Conservation (phyloP, 140 eudicot genomes). For the Anethum foeniculum region DNA sequence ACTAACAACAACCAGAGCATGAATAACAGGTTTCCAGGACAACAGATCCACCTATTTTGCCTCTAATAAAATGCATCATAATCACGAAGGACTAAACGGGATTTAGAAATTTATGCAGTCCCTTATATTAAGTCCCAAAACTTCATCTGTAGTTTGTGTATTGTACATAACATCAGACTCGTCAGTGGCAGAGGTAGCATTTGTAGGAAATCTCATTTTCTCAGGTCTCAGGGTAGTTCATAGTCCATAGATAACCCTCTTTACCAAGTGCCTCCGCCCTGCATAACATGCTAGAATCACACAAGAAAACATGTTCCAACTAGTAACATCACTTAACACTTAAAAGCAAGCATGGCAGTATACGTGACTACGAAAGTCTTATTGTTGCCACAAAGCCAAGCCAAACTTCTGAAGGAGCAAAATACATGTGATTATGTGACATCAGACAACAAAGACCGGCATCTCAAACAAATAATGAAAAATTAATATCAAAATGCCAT, state of each 20-base stretch:
- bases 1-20: background rate
- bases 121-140: no score
- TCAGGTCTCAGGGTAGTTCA: background rate
- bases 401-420: slow-evolving; percentile 36
- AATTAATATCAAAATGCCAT: background rate
- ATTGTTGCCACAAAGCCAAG: slow-evolving; percentile 27
- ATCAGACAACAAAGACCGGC: background rate
- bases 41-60: background rate
- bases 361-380: background rate
- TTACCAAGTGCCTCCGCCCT: background rate
- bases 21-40: background rate
- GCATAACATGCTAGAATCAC: background rate
- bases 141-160: no score
- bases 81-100: background rate
- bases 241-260: background rate
- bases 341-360: background rate
- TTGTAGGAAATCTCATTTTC: background rate
- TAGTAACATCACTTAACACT: background rate
- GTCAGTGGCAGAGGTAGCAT: background rate
- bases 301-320: background rate
- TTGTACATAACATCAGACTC: background rate
- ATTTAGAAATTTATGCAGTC: no score
- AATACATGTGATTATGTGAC: background rate
- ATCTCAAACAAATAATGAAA: background rate
- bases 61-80: slow-evolving; percentile 1